Base-by-base conservation (phyloP, 352 stramenopile species). In the Pelagophyceae sp. region DNA sequence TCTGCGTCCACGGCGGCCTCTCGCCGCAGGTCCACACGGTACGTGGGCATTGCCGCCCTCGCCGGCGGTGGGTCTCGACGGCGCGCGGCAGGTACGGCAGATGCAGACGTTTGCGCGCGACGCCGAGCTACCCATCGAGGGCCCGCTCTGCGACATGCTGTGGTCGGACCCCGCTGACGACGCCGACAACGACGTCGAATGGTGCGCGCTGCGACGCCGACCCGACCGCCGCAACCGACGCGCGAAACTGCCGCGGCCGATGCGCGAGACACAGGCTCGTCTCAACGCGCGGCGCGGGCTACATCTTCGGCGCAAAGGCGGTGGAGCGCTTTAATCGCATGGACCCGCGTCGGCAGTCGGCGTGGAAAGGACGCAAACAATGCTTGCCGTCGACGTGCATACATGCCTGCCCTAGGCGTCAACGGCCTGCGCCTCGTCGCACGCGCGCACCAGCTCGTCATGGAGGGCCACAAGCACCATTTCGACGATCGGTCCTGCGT, bases 91-190 rank as follows among this genome's bases (percentile, higher is more conserved):
- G n/a, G n/a, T n/a, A n/a, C n/a, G n/a, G n/a, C 86, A 94, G 86
- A 95, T 99, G 78, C 88, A 93, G 67, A 95, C 90, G 80, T 97
- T 99, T 85, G 92, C 98, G 86, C 88, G 95, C 29, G 92, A 97
- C 84, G 92, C 96, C 82, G 94, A 98, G 88, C 94, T 98, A 75
- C 92, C 93, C 1, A 93, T 97, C 78, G 85, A 91, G 71, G 94
- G 95, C 74, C 92, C 94, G 19, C 97, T 98, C 83, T 98, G 92
- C 79, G 95, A 99, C 87, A 89, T 99, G 80, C 95, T 99, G 83
- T 99, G 95, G 95, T 96, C 93, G 29, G 95, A 99, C 82, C 95
- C 95, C 0, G 93, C 97, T 81, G 93, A 98, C 74, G 67, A 74
- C 38, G 35, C 27, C 11, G 67, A 3, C 19, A 23, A 32, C 61